Evolutionary conservation across 495 filamentous ascomycete genomes (phyloP), one percentile per base, ranked within the genome.

Genomic region (Penicillium robsamsonii): DNA sequence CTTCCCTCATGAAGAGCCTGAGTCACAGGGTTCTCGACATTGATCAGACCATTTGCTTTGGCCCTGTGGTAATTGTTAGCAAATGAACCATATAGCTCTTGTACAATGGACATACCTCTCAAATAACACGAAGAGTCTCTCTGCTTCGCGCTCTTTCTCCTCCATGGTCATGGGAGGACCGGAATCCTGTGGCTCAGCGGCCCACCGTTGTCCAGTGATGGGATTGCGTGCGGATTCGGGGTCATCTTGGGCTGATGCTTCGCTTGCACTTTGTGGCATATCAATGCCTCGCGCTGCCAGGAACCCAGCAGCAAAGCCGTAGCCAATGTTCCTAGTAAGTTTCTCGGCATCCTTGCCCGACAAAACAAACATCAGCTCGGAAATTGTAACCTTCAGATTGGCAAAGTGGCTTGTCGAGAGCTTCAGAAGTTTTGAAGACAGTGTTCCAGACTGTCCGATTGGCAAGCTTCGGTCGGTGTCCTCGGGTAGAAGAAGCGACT

Each of bases 101-200:
- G 13, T 17, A 20, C 24, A 27, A 22, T 40, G 15, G 1, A 51
- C 72, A 60, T 75, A 90, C 90, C 92, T 84, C 72, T 98, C 92
- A 72, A 98, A 98, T 15, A 98, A 77, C 13, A 97, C 91, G 74
- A 97, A 96, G 0, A 98, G 74, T 62, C 82, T 86, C 70, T 98
- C 94, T 0, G 94, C 94, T 69, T 98, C 94, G 43, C 90, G 78
- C 66, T 96, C 91, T 70, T 88, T 96, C 79, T 98, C 92, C 56
- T 89, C 94, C 31, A 86, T 76, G 6, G 88, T 93, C 94, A 98
- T 97, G 18, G 85, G 81, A 2, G 81, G 82, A 9, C 75, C 72
- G 4, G 81, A 70, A 9, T 79, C 72, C 45, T 70, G 50, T 13
- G 77, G 78, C 69, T 95, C 93, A 24, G 79, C 80, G 54, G 90